phyloP scores from a whole-genome alignment of 768 basidiomycete genomes.

The Mycena vitilis region DNA sequence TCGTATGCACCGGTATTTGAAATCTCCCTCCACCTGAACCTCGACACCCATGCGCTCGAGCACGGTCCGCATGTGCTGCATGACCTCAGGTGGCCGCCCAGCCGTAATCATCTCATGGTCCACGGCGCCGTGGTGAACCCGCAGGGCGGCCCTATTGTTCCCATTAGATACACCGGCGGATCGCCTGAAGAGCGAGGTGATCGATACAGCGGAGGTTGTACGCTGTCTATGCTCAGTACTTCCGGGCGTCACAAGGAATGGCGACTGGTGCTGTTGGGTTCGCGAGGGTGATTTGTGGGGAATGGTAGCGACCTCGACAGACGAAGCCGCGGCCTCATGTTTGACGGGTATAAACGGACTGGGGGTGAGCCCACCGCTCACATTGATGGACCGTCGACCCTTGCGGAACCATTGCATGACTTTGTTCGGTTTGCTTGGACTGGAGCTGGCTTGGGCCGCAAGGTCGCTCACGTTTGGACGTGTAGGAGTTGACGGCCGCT shows the following conservation, averaged over 20 bases:
- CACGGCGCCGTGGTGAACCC: slow-evolving; percentile 90
- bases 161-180: slow-evolving; percentile 30
- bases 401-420: slow-evolving; percentile 99
- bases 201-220: slow-evolving; percentile 33
- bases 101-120: slow-evolving; percentile 89
- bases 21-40: slow-evolving; percentile 83
- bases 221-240: slow-evolving; percentile 33
- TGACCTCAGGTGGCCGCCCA: slow-evolving; percentile 77
- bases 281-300: slow-evolving; percentile 22
- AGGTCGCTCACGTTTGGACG: slow-evolving; percentile 49
- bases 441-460: slow-evolving; percentile 74
- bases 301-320: slow-evolving; percentile 29
- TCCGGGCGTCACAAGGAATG: slow-evolving; percentile 34
- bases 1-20: slow-evolving; percentile 83
- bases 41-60: slow-evolving; percentile 86
- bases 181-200: slow-evolving; percentile 35
- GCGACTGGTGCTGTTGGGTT: slow-evolving; percentile 11
- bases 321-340: slow-evolving; percentile 28
- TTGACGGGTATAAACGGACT: slow-evolving; percentile 15
- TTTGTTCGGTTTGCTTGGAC: slow-evolving; percentile 88
- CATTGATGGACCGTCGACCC: slow-evolving; percentile 29
- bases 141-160: slow-evolving; percentile 49
- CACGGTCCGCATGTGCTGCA: slow-evolving; percentile 76
- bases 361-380: slow-evolving; percentile 21
- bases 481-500: slow-evolving; percentile 18